Evolutionary conservation across 768 basidiomycete genomes (phyloP), one percentile per base, ranked within the genome.

Genomic region (Fistulinella prunicolor): DNA sequence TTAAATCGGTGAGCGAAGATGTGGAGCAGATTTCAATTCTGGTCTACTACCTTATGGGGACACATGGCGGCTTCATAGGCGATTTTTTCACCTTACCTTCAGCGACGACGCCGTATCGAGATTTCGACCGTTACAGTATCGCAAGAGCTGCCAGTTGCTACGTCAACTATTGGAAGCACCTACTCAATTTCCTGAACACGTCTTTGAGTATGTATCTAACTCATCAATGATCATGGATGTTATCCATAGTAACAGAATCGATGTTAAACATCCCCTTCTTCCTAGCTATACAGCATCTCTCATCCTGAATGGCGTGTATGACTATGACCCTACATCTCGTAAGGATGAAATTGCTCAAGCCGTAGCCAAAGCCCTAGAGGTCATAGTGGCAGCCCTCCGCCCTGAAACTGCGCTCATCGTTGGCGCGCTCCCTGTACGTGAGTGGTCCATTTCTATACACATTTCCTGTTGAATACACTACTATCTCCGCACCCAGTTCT

Each of bases 131-230:
- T 41, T 60, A 22, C 62, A 64, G 22, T 43, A 67, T 6, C 60
- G 56, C 39, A 63, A 61, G 20, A 53, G 63, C 12, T 63, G 69
- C 40, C 49, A 44, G 1, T 56, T 71, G 29, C 63, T 75, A 30
- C 59, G 49, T 4, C 61, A 55, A 8, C 55, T 75, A 14, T 22
- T 72, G 2, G 56, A 64, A n/a, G 38, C 54, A 7, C 69, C 70
- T 17, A 65, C 67, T 7, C 56, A 64, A 42, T 53, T 70, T 19
- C 28, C 60, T 9, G 62, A 61, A 17, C 68, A 70, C 37, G 46
- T 73, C 2, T 60, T 63, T 16, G 64, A 70, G 75, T 61, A 20
- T 17, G 59, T 34, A 36, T 6, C 35, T 17, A 10, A 13, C 17
- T n/a, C n/a, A n/a, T n/a, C n/a, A n/a, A n/a, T n/a, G n/a, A n/a